These are phyloP conservation scores for Collybiopsis confluens DNA, from an alignment of 768 basidiomycete genomes.

Conservation along the genomic window DNA sequence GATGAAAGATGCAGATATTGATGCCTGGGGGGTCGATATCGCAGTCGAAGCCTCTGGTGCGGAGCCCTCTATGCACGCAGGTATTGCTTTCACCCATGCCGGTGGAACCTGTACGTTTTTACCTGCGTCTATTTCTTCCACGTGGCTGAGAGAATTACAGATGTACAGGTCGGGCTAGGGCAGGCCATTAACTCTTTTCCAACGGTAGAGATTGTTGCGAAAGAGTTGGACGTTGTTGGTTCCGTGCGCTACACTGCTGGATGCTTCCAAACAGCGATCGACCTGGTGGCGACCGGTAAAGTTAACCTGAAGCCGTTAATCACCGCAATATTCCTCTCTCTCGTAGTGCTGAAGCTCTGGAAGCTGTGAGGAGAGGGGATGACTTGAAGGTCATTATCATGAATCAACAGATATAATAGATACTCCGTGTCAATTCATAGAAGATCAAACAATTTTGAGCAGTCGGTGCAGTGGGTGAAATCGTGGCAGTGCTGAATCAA, in stretches of 20 bases:
- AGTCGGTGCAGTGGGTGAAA: too few species aligned
- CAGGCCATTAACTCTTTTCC: constrained; percentile 14
- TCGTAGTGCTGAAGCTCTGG: constrained; percentile 13
- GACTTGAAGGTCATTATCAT: constrained; percentile 18
- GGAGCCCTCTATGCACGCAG: constrained; percentile 16
- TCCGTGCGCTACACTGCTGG: constrained; percentile 17
- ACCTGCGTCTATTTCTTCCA: too few species aligned
- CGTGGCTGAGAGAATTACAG: too few species aligned
- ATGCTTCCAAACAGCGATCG: constrained; percentile 16
- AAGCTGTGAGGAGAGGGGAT: constrained; percentile 14
- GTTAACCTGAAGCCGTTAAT: constrained; percentile 13
- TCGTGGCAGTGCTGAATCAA: not conserved
- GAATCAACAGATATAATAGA: constrained; percentile 12
- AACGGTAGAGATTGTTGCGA: constrained; percentile 14
- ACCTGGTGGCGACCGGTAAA: constrained; percentile 13
- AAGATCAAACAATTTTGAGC: too few species aligned
- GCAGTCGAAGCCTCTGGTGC: constrained; percentile 16
- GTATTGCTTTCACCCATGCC: constrained; percentile 13
- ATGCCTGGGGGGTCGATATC: constrained; percentile 16
- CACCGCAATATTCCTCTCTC: constrained; percentile 15
- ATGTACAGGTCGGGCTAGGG: constrained; percentile 16
- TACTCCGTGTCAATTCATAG: not conserved
- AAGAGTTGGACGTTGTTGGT: constrained; percentile 15
- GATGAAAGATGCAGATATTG: constrained; percentile 11
- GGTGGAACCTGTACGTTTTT: constrained; percentile 17